Percentiles rank a stretch among this genome's conserved stretches.
Conservation (phyloP, 2,329 filamentous ascomycete genomes). For the Microdochium trichocladiopsis region DNA sequence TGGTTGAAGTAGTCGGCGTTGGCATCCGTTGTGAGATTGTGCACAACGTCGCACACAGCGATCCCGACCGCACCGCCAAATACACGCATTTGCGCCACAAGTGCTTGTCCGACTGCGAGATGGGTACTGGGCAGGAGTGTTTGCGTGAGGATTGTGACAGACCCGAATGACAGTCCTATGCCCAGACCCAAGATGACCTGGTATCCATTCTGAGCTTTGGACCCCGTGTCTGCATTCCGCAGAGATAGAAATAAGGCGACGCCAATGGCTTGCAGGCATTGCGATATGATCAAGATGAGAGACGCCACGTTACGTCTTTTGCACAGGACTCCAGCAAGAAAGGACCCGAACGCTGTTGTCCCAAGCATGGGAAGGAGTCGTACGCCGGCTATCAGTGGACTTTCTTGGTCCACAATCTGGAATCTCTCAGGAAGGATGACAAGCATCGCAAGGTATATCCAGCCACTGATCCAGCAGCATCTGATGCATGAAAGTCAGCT, state of each 20-base stretch:
- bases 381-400: constrained; percentile 45
- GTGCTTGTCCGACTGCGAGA: constrained; percentile 51
- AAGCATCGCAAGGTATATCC: constrained; percentile 49
- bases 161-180: constrained; percentile 50
- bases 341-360: constrained; percentile 48
- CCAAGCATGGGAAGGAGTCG: constrained; percentile 53
- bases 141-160: constrained; percentile 50
- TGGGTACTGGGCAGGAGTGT: constrained; percentile 41
- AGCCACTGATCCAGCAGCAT: constrained; percentile 49
- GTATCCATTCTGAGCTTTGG: constrained; percentile 42
- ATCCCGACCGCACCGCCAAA: constrained; percentile 54
- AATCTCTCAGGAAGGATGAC: constrained; percentile 53
- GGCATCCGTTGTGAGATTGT: constrained; percentile 36
- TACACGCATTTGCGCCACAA: constrained; percentile 52
- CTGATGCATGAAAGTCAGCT: constrained; percentile 20
- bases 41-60: constrained; percentile 50
- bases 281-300: constrained; percentile 39
- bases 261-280: constrained; percentile 44
- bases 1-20: constrained; percentile 21
- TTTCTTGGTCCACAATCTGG: constrained; percentile 49
- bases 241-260: constrained; percentile 42
- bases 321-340: constrained; percentile 45
- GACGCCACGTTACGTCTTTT: constrained; percentile 47
- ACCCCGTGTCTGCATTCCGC: constrained; percentile 19
- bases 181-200: constrained; percentile 51